Percentiles rank a stretch among this genome's conserved stretches.
Conservation (phyloP, 495 filamentous ascomycete genomes). For the Aspergillus saccharolyticus region DNA sequence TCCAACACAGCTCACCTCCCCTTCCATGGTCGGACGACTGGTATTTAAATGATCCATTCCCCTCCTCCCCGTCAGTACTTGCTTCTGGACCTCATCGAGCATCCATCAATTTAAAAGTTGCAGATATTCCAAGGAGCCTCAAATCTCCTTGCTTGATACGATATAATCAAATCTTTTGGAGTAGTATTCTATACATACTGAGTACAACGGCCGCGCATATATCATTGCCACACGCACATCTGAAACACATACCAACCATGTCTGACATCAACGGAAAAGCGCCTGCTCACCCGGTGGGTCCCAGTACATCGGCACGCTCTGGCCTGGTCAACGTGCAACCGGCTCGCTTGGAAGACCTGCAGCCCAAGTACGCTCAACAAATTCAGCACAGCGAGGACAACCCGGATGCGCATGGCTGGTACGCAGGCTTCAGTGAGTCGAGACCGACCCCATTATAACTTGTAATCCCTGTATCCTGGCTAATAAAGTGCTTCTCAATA, state of each 20-base stretch:
- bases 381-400: conserved; percentile 64
- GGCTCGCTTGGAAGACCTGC: conserved; percentile 75
- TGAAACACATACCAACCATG: conserved; percentile 28
- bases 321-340: conserved; percentile 73
- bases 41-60: not conserved
- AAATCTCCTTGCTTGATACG: not conserved
- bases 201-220: not conserved
- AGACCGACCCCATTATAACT: not conserved
- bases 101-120: not conserved
- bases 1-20: not conserved
- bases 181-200: not conserved
- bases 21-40: not conserved
- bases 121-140: not conserved
- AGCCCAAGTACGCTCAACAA: conserved; percentile 78
- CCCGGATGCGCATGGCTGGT: conserved; percentile 78
- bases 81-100: not conserved
- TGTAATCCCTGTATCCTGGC: not conserved
- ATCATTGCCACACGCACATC: not conserved
- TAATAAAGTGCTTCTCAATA: conserved; percentile 23
- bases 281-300: conserved; percentile 23
- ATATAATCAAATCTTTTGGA: not conserved
- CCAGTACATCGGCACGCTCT: conserved; percentile 13
- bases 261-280: conserved; percentile 39
- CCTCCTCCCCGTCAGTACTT: not conserved
- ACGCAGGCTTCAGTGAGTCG: conserved; percentile 77